These are phyloP conservation scores for Erythrobasidium yunnanense DNA, from an alignment of 768 basidiomycete genomes.

Conservation along the genomic window DNA sequence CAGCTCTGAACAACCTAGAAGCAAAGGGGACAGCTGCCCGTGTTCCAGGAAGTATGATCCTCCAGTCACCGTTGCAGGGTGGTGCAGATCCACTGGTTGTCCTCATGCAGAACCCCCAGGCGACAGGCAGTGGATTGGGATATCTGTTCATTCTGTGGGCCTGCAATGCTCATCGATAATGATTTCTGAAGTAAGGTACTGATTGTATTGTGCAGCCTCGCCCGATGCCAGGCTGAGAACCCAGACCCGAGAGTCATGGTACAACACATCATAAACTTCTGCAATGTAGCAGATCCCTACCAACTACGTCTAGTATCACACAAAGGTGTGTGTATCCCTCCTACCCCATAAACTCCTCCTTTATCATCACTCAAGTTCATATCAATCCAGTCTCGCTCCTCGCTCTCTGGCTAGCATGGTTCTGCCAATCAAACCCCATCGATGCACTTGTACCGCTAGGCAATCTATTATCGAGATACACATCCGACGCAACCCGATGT, in stretches of 20 bases:
- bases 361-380: too few species aligned
- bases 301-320: conserved; percentile 1
- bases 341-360: too few species aligned
- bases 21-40: background rate
- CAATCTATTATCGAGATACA: conserved; percentile 51
- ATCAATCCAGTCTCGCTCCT: background rate
- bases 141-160: conserved; percentile 23
- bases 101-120: background rate
- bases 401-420: background rate
- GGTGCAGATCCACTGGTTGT: conserved; percentile 4
- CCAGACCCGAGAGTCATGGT: background rate
- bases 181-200: background rate
- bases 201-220: background rate
- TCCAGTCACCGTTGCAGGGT: conserved; percentile 1
- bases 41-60: conserved; percentile 1
- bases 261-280: background rate
- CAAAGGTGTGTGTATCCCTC: conserved; percentile 10
- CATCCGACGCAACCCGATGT: conserved; percentile 46
- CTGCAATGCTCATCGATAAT: background rate
- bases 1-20: conserved; percentile 5
- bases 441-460: conserved; percentile 53
- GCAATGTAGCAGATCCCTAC: background rate
- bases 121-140: background rate
- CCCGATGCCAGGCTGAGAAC: conserved; percentile 11
- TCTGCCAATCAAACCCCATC: conserved; percentile 40